Percentiles rank a stretch among this genome's conserved stretches.
phyloP scores from a whole-genome alignment of 495 filamentous ascomycete species.

The Trichoderma reesei region DNA sequence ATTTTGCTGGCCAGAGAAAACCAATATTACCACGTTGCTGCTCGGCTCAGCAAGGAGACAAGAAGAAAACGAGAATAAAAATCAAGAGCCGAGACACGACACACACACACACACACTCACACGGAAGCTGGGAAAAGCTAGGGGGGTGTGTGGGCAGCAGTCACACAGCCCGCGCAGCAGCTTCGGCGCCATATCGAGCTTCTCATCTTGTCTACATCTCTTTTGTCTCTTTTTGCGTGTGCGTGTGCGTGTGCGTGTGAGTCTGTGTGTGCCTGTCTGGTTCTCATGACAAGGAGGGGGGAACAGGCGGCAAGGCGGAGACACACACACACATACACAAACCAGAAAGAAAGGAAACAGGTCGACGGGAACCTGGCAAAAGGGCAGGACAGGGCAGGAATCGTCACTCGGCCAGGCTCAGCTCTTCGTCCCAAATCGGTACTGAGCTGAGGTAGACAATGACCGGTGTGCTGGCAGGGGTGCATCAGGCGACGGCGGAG shows the following conservation, averaged over 20 bases:
- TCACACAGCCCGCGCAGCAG: neutral
- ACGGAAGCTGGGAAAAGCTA: no score
- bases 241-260: no score
- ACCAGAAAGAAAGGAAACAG: no score
- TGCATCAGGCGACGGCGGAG: conserved; percentile 6
- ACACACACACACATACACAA: no score
- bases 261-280: no score
- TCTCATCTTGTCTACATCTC: no score
- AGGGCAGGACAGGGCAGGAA: neutral
- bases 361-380: no score
- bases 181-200: neutral
- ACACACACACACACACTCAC: no score
- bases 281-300: conserved; percentile 4
- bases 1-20: neutral
- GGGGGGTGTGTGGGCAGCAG: neutral
- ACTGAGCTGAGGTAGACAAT: neutral
- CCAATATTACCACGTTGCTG: conserved; percentile 4
- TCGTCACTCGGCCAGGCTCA: neutral
- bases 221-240: no score
- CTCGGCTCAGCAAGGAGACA: no score
- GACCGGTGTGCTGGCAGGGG: neutral
- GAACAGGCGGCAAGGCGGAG: neutral
- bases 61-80: no score
- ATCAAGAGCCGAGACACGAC: no score
- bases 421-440: neutral